Conservation (phyloP, 768 basidiomycete species). For the Hericium coralloides region DNA sequence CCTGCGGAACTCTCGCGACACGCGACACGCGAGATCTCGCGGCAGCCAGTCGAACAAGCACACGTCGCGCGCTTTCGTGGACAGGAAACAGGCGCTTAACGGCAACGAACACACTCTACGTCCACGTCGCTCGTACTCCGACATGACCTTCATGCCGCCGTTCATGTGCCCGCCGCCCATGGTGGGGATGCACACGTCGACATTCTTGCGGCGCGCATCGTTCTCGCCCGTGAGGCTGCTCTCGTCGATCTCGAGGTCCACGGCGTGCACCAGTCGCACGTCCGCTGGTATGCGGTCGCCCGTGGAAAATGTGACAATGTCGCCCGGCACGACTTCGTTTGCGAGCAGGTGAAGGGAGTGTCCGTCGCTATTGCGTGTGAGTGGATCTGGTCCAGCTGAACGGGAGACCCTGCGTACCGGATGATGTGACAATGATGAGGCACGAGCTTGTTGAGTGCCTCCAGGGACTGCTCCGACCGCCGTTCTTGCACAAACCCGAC, state of each 20-base stretch:
- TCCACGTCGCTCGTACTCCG: too few species aligned
- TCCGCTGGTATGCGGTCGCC: slow-evolving; percentile 95
- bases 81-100: too few species aligned
- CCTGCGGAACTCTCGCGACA: too few species aligned
- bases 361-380: slow-evolving; percentile 34
- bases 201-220: slow-evolving; percentile 60
- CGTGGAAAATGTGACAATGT: slow-evolving; percentile 80
- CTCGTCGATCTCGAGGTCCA: slow-evolving; percentile 92
- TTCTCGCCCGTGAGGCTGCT: slow-evolving; percentile 95
- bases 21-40: too few species aligned
- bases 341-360: slow-evolving; percentile 76
- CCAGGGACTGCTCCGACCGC: slow-evolving; percentile 88
- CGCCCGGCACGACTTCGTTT: slow-evolving; percentile 94
- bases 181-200: slow-evolving; percentile 43
- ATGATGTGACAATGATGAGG: slow-evolving; percentile 93
- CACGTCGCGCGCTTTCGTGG: too few species aligned
- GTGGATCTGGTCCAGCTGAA: background rate
- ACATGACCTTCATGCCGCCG: background rate
- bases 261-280: slow-evolving; percentile 69
- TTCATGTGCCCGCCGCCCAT: slow-evolving; percentile 18
- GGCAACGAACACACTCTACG: too few species aligned
- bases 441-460: slow-evolving; percentile 93
- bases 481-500: slow-evolving; percentile 96
- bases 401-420: slow-evolving; percentile 25
- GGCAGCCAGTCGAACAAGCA: too few species aligned